phyloP scores from a whole-genome alignment of 257 asterid species.

The Gentiana straminea region DNA sequence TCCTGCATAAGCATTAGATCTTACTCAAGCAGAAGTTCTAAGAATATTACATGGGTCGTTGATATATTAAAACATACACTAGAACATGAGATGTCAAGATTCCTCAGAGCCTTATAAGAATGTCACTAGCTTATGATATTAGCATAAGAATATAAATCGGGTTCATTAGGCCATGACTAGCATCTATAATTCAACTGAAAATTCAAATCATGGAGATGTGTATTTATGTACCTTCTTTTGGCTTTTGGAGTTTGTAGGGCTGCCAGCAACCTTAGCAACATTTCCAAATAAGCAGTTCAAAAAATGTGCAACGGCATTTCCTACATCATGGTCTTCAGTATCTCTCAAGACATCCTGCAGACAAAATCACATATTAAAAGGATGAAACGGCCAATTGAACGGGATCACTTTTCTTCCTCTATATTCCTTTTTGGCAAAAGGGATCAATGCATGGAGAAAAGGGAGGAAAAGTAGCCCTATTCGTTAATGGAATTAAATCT shows the following conservation, averaged over 20 bases:
- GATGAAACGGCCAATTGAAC: too few species aligned
- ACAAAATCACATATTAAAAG: neutral
- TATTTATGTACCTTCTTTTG: conserved; percentile 44
- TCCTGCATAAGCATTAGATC: conserved; percentile 34
- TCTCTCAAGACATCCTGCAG: conserved; percentile 78
- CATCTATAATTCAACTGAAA: neutral
- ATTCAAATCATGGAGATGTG: neutral
- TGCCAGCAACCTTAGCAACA: conserved; percentile 39
- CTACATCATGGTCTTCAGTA: conserved; percentile 82
- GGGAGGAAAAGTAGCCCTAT: too few species aligned
- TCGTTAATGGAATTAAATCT: too few species aligned
- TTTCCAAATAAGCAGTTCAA: conserved; percentile 74
- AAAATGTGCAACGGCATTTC: conserved; percentile 60
- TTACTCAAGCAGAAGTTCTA: neutral
- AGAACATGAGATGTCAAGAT: neutral
- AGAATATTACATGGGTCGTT: neutral
- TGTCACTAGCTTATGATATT: neutral
- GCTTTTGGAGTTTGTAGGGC: conserved; percentile 37
- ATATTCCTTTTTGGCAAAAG: too few species aligned
- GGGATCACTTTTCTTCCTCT: too few species aligned
- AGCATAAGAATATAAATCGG: neutral
- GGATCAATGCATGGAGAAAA: too few species aligned
- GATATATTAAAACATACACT: neutral
- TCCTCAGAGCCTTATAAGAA: too few species aligned
- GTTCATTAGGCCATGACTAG: too few species aligned